phyloP scores from a whole-genome alignment of 2,329 filamentous ascomycete genomes.

The Coniosporium uncinatum region DNA sequence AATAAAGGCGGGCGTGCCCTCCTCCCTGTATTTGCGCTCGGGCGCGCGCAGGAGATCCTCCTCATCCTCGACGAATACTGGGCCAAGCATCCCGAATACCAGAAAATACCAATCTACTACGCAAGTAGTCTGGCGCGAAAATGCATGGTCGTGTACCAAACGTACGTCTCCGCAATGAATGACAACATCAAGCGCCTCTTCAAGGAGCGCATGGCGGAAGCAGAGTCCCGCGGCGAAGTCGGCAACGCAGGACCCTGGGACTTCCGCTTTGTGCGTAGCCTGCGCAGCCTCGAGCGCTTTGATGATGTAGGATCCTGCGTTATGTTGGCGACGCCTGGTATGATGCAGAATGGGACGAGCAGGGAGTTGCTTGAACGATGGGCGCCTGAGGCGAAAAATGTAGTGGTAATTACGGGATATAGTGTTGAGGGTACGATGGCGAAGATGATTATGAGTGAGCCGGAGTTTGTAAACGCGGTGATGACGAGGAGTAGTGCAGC shows the following conservation, averaged over 20 bases:
- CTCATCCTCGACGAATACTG: conserved; percentile 97
- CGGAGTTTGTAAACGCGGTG: conserved; percentile 89
- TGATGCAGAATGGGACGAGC: conserved; percentile 96
- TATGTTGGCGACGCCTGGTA: conserved; percentile 96
- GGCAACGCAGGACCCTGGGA: conserved; percentile 88
- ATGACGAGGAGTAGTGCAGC: conserved; percentile 53
- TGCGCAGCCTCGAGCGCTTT: conserved; percentile 92
- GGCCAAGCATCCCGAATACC: conserved; percentile 82
- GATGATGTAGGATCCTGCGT: conserved; percentile 95
- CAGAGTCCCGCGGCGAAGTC: conserved; percentile 69
- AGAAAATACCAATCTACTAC: conserved; percentile 94
- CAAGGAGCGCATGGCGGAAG: conserved; percentile 85
- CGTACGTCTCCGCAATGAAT: conserved; percentile 98
- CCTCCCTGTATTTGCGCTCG: conserved; percentile 93
- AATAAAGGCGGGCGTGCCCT: conserved; percentile 90
- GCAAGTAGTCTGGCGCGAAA: conserved; percentile 91
- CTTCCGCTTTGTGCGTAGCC: conserved; percentile 86
- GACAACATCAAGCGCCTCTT: conserved; percentile 98
- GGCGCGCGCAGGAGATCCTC: conserved; percentile 88
- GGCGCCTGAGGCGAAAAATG: conserved; percentile 95
- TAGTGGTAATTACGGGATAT: conserved; percentile 98
- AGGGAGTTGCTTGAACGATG: conserved; percentile 90
- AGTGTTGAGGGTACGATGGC: conserved; percentile 99
- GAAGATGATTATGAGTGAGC: conserved; percentile 90
- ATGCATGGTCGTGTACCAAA: conserved; percentile 99